phyloP scores from a whole-genome alignment of 2,329 filamentous ascomycete genomes.

The Ambrosiella beaveri region DNA sequence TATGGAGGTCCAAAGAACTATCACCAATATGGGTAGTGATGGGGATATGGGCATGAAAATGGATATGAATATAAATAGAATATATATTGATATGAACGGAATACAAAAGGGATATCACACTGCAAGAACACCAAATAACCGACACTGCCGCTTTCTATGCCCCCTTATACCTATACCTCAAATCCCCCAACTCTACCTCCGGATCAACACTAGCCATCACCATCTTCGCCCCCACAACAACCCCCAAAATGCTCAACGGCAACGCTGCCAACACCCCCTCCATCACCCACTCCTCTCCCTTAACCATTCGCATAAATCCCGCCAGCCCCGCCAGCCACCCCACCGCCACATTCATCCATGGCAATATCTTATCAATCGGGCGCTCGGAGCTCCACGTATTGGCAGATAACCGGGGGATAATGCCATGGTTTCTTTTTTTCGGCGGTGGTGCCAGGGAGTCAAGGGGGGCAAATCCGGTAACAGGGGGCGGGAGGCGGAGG shows the following conservation, averaged over 20 bases:
- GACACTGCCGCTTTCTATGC: conserved; percentile 25
- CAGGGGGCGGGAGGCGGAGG: conserved; percentile 39
- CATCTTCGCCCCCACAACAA: conserved; percentile 44
- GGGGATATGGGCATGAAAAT: too few species aligned
- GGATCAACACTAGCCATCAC: conserved; percentile 54
- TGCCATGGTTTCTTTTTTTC: conserved; percentile 8
- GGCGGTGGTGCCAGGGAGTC: conserved; percentile 22
- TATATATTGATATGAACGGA: background rate
- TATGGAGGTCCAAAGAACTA: background rate
- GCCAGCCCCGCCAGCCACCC: conserved; percentile 32
- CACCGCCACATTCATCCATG: conserved; percentile 42
- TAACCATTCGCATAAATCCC: conserved; percentile 22
- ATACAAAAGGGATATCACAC: background rate
- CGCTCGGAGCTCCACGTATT: conserved; percentile 14
- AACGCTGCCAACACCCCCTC: conserved; percentile 31
- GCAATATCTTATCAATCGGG: conserved; percentile 41
- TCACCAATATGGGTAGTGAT: background rate
- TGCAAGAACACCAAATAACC: background rate
- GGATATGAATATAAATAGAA: background rate
- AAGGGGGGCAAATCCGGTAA: conserved; percentile 34
- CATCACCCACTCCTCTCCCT: conserved; percentile 22
- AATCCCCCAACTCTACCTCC: conserved; percentile 40
- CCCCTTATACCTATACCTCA: conserved; percentile 52
- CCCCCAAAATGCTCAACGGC: conserved; percentile 40
- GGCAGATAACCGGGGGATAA: conserved; percentile 12